These are phyloP conservation scores for Xylariaceae sp. DNA, from an alignment of 2,329 filamentous ascomycete species.

Conservation along the genomic window DNA sequence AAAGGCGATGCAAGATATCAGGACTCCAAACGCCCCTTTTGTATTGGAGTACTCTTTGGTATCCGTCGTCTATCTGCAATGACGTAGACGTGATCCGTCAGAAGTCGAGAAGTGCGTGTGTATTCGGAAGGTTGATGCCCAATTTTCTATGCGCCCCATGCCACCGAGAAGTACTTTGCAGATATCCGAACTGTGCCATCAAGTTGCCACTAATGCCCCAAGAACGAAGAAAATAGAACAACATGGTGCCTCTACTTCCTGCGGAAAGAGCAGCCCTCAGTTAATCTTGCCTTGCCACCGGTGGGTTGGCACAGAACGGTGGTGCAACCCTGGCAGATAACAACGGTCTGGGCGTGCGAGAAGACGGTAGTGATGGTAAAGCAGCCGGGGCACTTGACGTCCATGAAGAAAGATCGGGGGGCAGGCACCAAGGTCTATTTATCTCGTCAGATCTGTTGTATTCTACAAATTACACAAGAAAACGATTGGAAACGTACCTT, in stretches of 20 bases:
- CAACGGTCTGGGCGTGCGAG: constrained; percentile 99
- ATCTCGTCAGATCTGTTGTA: constrained; percentile 30
- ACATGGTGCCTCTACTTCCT: constrained; percentile 84
- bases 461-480: constrained; percentile 23
- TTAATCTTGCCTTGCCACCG: constrained; percentile 98
- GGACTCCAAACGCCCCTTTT: constrained; percentile 76
- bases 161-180: constrained; percentile 57
- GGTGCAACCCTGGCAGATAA: constrained; percentile 99
- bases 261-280: constrained; percentile 99
- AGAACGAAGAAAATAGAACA: constrained; percentile 53
- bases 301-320: constrained; percentile 99
- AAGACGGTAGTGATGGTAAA: constrained; percentile 99
- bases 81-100: constrained; percentile 46
- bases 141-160: constrained; percentile 55
- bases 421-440: constrained; percentile 86
- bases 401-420: constrained; percentile 99
- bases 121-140: constrained; percentile 43
- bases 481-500: constrained; percentile 73
- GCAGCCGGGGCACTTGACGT: constrained; percentile 99
- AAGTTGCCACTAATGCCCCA: constrained; percentile 51
- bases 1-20: constrained; percentile 77
- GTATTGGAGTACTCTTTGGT: constrained; percentile 61
- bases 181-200: constrained; percentile 65
- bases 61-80: constrained; percentile 77
- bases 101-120: constrained; percentile 40